Base-by-base conservation (phyloP, 2,329 filamentous ascomycete genomes). In the Ilyonectria sp. region DNA sequence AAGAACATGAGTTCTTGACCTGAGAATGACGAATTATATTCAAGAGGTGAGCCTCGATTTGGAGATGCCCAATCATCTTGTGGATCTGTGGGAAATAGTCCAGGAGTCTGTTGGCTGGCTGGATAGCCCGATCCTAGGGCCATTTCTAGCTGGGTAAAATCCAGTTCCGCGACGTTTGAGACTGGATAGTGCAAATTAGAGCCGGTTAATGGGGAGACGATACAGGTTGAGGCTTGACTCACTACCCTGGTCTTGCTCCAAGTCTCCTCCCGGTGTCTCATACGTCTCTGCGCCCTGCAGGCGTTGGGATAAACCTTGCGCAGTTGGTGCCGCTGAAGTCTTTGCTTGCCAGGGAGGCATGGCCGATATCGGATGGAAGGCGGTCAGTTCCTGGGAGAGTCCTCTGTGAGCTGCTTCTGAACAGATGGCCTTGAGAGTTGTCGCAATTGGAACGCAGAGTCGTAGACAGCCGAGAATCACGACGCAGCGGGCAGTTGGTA, bases 321-420 rank as follows among this genome's bases (percentile, higher is more conserved):
- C 26, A 6, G 29, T 3, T 21, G 49, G 10, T 6, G 17, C n/a
- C 9, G 26, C 15, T 8, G 49, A 52, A 52, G 49, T 19, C 10
- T 33, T 11, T 52, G 49, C n/a, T 33, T 52, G 26, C 49, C 49
- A 33, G n/a, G 49, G 49, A 33, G 33, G n/a, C 49, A 52, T 52
- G 49, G 49, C 49, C 49, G 49, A 52, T 19, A 35, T 53, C 50
- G 50, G 50, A 23, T 21, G n/a, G n/a, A 15, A 3, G 29, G 5
- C n/a, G 9, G 8, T 19, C 8, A 2, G n/a, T 53, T 8, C 33
- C n/a, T 21, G n/a, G 8, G n/a, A 6, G 21, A 10, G 11, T 35
- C 19, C n/a, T 35, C 8, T 43, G 40, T 43, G 40, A n/a, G 40
- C 8, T 4, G 1, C 40, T 43, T 7, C 40, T 43, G 17, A 17